Evolutionary conservation across 1,284 basidiomycete genomes (phyloP).

Genomic region (Puccinia polysora): DNA sequence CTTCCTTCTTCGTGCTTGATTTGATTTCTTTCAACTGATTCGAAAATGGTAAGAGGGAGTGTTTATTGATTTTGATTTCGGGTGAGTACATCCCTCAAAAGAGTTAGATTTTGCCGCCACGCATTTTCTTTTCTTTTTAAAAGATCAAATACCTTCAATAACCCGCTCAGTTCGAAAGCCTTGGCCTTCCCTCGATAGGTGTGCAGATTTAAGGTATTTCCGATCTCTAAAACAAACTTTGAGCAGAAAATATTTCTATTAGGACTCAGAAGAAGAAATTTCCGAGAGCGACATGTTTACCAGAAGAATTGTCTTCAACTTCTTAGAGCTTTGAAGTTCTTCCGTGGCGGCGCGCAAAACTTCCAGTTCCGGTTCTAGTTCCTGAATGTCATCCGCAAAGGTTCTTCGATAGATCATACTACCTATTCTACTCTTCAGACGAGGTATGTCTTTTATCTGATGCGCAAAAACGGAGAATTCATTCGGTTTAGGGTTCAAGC

Average conservation of each 20-base stretch:
- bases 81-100: too few species aligned
- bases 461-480: background rate
- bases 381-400: conserved; percentile 75
- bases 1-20: conserved; percentile 55
- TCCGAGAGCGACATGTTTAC: conserved; percentile 53
- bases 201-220: conserved; percentile 74
- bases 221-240: conserved; percentile 67
- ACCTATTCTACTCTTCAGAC: conserved; percentile 67
- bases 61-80: conserved; percentile 39
- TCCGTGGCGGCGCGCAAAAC: conserved; percentile 68
- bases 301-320: conserved; percentile 68
- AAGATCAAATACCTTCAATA: conserved; percentile 80
- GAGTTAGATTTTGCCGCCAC: too few species aligned
- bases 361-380: conserved; percentile 74
- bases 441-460: conserved; percentile 72
- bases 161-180: conserved; percentile 75
- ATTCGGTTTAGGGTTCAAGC: background rate
- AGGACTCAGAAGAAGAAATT: conserved; percentile 16
- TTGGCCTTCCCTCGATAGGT: conserved; percentile 75
- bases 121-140: too few species aligned
- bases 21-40: conserved; percentile 70
- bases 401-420: conserved; percentile 77
- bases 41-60: background rate
- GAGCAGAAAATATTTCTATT: conserved; percentile 29
- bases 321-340: conserved; percentile 66